A percentile compares a stretch with the other conserved stretches of the same genome.
Conservation (phyloP, 2,329 filamentous ascomycete species). For the Alternaria hordeiaustralica region DNA sequence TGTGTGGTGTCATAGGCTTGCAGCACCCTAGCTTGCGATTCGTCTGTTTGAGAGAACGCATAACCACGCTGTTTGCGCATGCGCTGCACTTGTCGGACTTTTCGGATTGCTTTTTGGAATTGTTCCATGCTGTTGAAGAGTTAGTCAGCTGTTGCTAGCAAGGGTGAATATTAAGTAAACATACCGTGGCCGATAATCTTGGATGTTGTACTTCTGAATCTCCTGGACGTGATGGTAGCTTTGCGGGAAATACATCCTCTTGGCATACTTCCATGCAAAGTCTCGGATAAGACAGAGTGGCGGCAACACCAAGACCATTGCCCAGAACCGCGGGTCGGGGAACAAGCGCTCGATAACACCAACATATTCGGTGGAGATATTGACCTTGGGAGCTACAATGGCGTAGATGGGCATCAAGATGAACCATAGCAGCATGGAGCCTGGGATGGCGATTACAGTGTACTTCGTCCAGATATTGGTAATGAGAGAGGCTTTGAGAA, state of each 20-base stretch:
- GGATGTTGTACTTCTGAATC: constrained; percentile 99
- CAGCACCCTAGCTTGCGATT: constrained; percentile 91
- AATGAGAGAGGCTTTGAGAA: constrained; percentile 92
- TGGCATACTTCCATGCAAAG: constrained; percentile 95
- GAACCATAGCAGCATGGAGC: constrained; percentile 90
- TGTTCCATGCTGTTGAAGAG: constrained; percentile 81
- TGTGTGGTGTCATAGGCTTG: constrained; percentile 98
- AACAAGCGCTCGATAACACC: constrained; percentile 85
- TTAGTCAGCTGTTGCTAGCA: not conserved
- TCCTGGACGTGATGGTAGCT: constrained; percentile 98
- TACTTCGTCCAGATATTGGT: constrained; percentile 99
- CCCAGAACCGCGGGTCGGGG: constrained; percentile 84
- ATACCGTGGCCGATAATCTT: constrained; percentile 94
- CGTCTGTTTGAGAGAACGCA: constrained; percentile 96
- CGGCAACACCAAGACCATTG: constrained; percentile 82
- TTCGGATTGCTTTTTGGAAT: constrained; percentile 99
- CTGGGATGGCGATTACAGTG: constrained; percentile 92
- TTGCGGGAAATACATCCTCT: constrained; percentile 96
- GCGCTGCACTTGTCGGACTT: constrained; percentile 95
- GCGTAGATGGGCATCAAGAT: constrained; percentile 88
- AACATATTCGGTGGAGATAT: constrained; percentile 82
- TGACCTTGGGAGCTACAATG: constrained; percentile 80
- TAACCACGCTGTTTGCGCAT: constrained; percentile 99
- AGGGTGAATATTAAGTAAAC: constrained; percentile 36
- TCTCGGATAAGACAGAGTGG: constrained; percentile 84